Conservation (phyloP, 345 rosid genomes). For the Psidium friedrichsthalianum region DNA sequence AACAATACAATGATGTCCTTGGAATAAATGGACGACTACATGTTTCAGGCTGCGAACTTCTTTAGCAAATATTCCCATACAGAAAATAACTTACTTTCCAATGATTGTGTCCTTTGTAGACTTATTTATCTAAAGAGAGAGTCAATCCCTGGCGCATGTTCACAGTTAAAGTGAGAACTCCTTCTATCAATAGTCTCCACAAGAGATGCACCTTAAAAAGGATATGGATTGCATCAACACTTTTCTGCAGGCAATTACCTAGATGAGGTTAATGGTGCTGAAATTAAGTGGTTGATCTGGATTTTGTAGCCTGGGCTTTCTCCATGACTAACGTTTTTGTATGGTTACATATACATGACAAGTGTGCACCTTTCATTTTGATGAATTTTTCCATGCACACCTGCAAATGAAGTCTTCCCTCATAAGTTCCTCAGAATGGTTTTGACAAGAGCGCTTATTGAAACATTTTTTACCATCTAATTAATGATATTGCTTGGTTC, state of each 20-base stretch:
- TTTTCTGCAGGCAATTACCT: not conserved
- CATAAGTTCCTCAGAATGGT: not conserved
- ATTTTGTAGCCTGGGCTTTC: not conserved
- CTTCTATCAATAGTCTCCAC: not conserved
- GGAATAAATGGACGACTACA: not conserved
- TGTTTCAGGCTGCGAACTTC: not conserved
- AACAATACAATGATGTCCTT: not conserved
- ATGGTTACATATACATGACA: not conserved
- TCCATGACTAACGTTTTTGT: not conserved
- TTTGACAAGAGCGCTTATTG: not conserved
- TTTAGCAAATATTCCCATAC: not conserved
- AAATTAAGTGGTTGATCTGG: not conserved
- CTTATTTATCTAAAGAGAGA: not conserved
- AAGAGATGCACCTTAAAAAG: not conserved
- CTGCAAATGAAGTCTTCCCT: not conserved
- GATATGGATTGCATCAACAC: not conserved
- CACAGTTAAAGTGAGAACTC: not conserved
- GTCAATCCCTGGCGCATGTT: not conserved
- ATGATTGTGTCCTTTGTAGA: not conserved
- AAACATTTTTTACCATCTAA: not conserved
- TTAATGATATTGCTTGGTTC: not conserved
- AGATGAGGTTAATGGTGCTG: not conserved
- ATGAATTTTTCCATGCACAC: not conserved
- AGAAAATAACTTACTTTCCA: not conserved
- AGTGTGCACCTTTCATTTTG: not conserved